phyloP scores from a whole-genome alignment of 805 yeast genomes.

The Ogataea trehaloabstinens region DNA sequence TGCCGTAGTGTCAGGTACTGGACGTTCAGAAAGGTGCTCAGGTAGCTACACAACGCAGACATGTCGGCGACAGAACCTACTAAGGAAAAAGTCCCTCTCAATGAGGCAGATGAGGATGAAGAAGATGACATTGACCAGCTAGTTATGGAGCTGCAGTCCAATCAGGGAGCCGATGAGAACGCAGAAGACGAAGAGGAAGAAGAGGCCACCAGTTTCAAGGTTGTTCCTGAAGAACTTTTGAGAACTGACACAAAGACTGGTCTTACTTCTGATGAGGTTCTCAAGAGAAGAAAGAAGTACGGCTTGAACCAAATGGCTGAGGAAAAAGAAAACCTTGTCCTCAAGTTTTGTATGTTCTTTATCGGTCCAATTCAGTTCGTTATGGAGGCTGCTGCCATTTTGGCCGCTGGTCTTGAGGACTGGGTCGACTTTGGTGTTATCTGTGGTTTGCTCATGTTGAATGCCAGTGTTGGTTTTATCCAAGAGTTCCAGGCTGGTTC shows the following conservation, averaged over 20 bases:
- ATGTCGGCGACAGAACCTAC: conserved; percentile 24
- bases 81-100: conserved; percentile 31
- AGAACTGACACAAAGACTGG: conserved; percentile 80
- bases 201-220: conserved; percentile 62
- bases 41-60: conserved; percentile 3
- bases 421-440: conserved; percentile 99
- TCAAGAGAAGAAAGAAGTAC: conserved; percentile 82
- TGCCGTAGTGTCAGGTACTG: conserved; percentile 1
- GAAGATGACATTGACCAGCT: conserved; percentile 72
- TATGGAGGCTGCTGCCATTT: conserved; percentile 94
- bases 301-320: conserved; percentile 91
- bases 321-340: conserved; percentile 74
- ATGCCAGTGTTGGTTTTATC: conserved; percentile 92
- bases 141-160: conserved; percentile 74
- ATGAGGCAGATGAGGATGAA: conserved; percentile 55
- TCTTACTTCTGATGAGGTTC: conserved; percentile 73
- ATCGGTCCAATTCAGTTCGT: conserved; percentile 96
- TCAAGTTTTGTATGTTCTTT: conserved; percentile 83
- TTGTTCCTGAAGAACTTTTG: conserved; percentile 82
- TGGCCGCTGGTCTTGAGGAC: conserved; percentile 95
- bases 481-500: conserved; percentile 99
- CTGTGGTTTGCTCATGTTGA: conserved; percentile 78
- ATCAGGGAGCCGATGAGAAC: conserved; percentile 46
- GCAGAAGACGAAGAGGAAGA: conserved; percentile 52
- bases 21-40: conserved; percentile 2